Evolutionary conservation across 2,329 filamentous ascomycete species (phyloP).

Genomic region (Aspergillus spinulosporus): DNA sequence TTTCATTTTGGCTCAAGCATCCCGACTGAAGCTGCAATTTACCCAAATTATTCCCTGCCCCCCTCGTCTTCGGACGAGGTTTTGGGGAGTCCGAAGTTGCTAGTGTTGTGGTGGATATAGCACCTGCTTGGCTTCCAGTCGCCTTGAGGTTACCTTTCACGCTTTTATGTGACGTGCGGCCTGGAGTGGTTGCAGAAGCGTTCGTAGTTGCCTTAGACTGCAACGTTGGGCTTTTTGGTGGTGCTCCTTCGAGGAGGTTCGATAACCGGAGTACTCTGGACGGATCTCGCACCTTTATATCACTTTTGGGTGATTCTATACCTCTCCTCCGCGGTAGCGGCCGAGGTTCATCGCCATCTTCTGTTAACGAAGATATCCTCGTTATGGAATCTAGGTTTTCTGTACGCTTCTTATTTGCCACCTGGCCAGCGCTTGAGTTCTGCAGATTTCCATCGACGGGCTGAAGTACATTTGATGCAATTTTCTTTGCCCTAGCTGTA

Average conservation of each 20-base stretch:
- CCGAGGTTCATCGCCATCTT: conserved; percentile 48
- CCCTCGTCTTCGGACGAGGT: background rate
- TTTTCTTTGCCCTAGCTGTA: background rate
- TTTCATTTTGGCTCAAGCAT: conserved; percentile 7
- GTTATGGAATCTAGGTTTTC: conserved; percentile 33
- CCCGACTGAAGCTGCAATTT: background rate
- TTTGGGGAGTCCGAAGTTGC: background rate
- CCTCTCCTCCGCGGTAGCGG: background rate
- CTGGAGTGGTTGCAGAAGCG: conserved; percentile 8
- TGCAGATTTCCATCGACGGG: conserved; percentile 32
- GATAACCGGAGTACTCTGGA: conserved; percentile 30
- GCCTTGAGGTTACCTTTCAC: background rate
- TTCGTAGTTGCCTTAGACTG: background rate
- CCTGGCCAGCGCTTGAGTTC: conserved; percentile 7
- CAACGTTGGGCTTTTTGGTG: conserved; percentile 26
- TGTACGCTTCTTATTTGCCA: conserved; percentile 36
- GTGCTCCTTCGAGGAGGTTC: conserved; percentile 34
- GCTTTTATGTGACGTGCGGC: background rate
- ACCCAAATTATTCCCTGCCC: background rate
- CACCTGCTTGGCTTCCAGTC: background rate
- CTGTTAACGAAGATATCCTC: conserved; percentile 50
- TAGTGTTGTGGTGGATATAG: background rate
- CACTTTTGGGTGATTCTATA: background rate
- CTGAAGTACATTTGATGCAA: conserved; percentile 25
- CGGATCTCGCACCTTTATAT: background rate